Percentiles rank a stretch among this genome's conserved stretches.
phyloP scores from a whole-genome alignment of 2,329 filamentous ascomycete species.

The Alternaria conjuncta region DNA sequence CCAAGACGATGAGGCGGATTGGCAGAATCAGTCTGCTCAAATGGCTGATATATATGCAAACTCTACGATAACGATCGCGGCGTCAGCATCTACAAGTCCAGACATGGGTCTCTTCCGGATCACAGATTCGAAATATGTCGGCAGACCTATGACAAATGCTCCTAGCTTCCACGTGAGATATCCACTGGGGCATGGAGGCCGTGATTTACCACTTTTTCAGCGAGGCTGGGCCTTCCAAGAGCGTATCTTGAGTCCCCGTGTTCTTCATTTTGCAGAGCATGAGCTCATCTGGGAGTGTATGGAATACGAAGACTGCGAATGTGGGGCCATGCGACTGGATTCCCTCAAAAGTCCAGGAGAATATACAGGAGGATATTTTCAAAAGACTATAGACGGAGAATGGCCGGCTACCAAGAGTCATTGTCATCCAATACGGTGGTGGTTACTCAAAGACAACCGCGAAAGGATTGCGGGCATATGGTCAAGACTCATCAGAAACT shows the following conservation, averaged over 20 bases:
- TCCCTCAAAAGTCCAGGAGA: too few species aligned
- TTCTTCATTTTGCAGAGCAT: constrained; percentile 13
- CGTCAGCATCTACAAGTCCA: neutral
- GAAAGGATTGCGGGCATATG: neutral
- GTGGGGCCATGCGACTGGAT: neutral
- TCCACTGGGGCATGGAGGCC: neutral
- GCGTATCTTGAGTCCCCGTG: constrained; percentile 11
- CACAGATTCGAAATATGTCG: neutral
- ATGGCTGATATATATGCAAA: neutral
- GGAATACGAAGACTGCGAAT: neutral
- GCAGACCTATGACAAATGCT: neutral
- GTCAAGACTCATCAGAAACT: neutral
- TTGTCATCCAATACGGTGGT: neutral
- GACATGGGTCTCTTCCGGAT: neutral
- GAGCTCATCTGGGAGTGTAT: constrained; percentile 25
- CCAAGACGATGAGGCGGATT: neutral
- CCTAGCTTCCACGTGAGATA: neutral
- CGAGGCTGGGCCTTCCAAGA: constrained; percentile 23
- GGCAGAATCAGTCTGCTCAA: neutral
- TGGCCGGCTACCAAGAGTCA: neutral
- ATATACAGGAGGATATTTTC: too few species aligned
- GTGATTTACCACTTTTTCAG: neutral
- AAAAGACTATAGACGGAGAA: too few species aligned
- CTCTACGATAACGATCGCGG: neutral
- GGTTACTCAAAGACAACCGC: neutral